phyloP scores from a whole-genome alignment of 2,329 filamentous ascomycete genomes.

The Epichloe sp. region DNA sequence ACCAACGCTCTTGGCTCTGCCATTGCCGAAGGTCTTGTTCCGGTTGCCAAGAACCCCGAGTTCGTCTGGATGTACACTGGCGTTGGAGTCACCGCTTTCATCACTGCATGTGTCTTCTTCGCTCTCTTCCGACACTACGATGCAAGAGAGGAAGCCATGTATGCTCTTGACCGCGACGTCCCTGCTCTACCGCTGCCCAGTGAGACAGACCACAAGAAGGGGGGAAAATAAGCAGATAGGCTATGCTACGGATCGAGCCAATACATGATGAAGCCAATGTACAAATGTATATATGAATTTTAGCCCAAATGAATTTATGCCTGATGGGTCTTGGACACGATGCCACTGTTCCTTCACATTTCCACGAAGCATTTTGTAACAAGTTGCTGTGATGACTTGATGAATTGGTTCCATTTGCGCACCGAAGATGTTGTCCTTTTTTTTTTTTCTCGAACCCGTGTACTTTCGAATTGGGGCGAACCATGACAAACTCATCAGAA shows the following conservation, averaged over 20 bases:
- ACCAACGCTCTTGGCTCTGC: slow-evolving; percentile 46
- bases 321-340: neutral
- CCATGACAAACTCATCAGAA: too few relatives aligned
- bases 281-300: neutral
- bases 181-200: slow-evolving; percentile 8
- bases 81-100: slow-evolving; percentile 34
- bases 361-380: neutral
- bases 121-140: slow-evolving; percentile 25
- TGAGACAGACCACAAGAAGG: neutral
- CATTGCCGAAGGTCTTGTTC: slow-evolving; percentile 48
- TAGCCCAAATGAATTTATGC: neutral
- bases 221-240: neutral
- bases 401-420: too few relatives aligned
- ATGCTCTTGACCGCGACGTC: slow-evolving; percentile 23
- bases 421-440: too few relatives aligned
- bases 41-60: slow-evolving; percentile 47
- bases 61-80: slow-evolving; percentile 55
- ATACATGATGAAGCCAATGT: neutral
- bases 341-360: neutral
- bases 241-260: neutral
- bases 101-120: slow-evolving; percentile 41
- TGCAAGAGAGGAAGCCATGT: slow-evolving; percentile 24
- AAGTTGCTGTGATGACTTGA: neutral
- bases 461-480: too few relatives aligned
- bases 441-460: too few relatives aligned